These are phyloP conservation scores for Strigomonas galati DNA, from an alignment of 208 protist species.

Conservation along the genomic window DNA sequence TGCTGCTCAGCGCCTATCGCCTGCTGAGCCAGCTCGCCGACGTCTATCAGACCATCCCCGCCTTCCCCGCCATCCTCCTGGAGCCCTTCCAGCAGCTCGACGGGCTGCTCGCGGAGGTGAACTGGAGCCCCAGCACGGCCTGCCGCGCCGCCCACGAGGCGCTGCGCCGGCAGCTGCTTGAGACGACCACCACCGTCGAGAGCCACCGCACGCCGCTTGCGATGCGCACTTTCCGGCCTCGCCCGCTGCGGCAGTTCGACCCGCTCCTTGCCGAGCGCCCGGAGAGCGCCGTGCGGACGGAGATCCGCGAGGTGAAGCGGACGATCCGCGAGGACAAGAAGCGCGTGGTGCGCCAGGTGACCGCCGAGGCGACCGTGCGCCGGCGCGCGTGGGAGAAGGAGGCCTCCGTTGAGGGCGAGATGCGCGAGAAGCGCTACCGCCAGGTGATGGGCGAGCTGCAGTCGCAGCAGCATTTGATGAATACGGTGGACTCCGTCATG, in stretches of 20 bases:
- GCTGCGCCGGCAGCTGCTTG: conserved; percentile 27
- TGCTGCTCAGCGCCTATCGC: conserved; percentile 63
- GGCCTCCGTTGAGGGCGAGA: conserved; percentile 27
- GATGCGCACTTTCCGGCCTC: conserved; percentile 83
- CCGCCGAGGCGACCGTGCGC: conserved; percentile 73
- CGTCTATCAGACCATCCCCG: conserved; percentile 34
- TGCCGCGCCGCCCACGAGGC: conserved; percentile 49
- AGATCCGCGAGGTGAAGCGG: conserved; percentile 63
- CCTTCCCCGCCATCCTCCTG: conserved; percentile 49
- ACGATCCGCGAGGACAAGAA: conserved; percentile 84
- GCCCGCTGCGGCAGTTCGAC: conserved; percentile 81
- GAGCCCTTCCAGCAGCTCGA: conserved; percentile 47
- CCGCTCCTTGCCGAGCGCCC: conserved; percentile 61
- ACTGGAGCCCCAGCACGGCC: conserved; percentile 30
- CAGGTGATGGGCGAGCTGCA: conserved; percentile 80
- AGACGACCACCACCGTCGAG: conserved; percentile 20
- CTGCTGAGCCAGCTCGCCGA: conserved; percentile 51
- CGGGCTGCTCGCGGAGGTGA: conserved; percentile 24
- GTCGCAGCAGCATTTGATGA: conserved; percentile 86
- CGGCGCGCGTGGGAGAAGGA: conserved; percentile 68
- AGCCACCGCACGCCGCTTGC: conserved; percentile 62
- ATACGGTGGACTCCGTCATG: conserved; percentile 76
- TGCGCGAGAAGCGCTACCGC: conserved; percentile 55
- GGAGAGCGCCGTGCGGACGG: conserved; percentile 54
- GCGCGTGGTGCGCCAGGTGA: conserved; percentile 75